Percentiles rank a stretch among this genome's conserved stretches.
Conservation (phyloP, 192 early-diverging fungal species). For the Mortierella claussenii region DNA sequence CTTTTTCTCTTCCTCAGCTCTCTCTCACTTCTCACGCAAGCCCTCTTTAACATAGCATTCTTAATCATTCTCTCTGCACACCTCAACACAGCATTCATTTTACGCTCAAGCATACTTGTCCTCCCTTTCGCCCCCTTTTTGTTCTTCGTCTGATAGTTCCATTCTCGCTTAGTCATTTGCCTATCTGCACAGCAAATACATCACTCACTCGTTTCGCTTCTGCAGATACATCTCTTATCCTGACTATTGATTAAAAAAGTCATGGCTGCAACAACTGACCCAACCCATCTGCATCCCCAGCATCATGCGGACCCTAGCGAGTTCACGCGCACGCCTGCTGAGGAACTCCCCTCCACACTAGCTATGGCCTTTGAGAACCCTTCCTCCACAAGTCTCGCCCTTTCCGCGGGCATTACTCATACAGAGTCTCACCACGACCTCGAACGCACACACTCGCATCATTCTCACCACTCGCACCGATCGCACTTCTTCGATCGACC, state of each 20-base stretch:
- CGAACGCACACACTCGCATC: background rate
- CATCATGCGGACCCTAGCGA: background rate
- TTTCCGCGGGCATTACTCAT: slow-evolving; percentile 5
- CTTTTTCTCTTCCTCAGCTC: slow-evolving; percentile 4
- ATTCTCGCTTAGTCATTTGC: slow-evolving; percentile 1
- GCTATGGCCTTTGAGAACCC: slow-evolving; percentile 35
- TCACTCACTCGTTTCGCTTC: background rate
- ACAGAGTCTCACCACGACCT: background rate
- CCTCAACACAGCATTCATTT: no score
- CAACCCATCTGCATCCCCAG: background rate
- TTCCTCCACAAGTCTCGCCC: slow-evolving; percentile 29
- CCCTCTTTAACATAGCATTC: no score
- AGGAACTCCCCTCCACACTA: slow-evolving; percentile 12
- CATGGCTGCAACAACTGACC: slow-evolving; percentile 11
- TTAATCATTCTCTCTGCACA: no score
- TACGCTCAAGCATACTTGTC: background rate
- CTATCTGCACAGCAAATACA: background rate
- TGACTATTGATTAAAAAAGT: background rate
- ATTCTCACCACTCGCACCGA: background rate
- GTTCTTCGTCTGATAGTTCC: background rate
- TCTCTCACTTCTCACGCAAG: background rate
- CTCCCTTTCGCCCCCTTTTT: background rate
- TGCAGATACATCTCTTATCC: background rate
- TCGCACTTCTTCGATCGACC: background rate
- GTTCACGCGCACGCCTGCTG: background rate